These are phyloP conservation scores for Pichia exigua DNA, from an alignment of 805 yeast species.

Conservation along the genomic window DNA sequence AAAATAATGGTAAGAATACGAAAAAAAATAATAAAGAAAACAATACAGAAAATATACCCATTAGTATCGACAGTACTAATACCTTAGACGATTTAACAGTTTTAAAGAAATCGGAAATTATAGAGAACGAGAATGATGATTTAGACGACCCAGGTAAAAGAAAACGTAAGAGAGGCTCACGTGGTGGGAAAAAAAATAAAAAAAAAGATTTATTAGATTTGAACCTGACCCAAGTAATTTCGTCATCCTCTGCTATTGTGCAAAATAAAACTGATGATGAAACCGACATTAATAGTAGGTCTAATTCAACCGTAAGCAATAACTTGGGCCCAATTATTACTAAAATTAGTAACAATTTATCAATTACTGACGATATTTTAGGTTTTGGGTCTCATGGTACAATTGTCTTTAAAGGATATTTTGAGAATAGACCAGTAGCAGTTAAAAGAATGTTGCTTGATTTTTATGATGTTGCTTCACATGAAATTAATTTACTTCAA, in stretches of 20 bases:
- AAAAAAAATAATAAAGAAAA: neutral
- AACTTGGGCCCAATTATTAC: conserved; percentile 5
- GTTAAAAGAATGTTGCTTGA: conserved; percentile 90
- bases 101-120: neutral
- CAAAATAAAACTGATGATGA: neutral
- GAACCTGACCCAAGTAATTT: neutral
- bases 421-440: conserved; percentile 91
- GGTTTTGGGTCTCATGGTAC: conserved; percentile 98
- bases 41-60: neutral
- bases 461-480: conserved; percentile 89
- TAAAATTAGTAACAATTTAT: conserved; percentile 34
- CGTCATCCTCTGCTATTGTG: conserved; percentile 3
- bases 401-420: conserved; percentile 82
- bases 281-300: neutral
- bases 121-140: neutral
- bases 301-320: neutral
- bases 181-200: conserved; percentile 70
- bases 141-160: conserved; percentile 23
- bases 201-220: conserved; percentile 20
- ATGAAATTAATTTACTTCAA: conserved; percentile 78
- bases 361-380: conserved; percentile 63
- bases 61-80: neutral
- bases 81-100: neutral
- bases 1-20: neutral
- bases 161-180: conserved; percentile 73